These are phyloP conservation scores for Suhomyces prunicola DNA, from an alignment of 805 yeast species.

Conservation along the genomic window DNA sequence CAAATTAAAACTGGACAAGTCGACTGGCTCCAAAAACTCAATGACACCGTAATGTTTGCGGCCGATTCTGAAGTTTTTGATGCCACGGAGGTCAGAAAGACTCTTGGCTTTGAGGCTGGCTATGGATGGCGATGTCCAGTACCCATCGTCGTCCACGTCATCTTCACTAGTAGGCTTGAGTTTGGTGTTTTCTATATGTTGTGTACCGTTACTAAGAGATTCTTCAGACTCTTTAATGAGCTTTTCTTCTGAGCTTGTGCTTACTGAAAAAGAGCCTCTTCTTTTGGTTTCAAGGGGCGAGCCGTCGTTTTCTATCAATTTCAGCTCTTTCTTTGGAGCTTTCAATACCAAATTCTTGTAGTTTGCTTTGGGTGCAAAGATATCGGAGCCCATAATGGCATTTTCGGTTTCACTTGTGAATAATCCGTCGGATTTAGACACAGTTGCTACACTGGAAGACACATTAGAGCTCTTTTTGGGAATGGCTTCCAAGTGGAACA, in stretches of 20 bases:
- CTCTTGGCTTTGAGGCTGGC: conserved; percentile 58
- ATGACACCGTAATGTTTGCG: conserved; percentile 74
- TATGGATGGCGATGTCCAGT: conserved; percentile 81
- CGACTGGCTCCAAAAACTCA: conserved; percentile 78
- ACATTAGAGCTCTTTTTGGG: conserved; percentile 6
- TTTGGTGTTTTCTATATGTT: background rate
- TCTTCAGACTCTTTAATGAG: background rate
- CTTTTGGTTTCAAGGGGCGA: background rate
- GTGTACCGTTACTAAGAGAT: background rate
- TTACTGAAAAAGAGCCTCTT: conserved; percentile 3
- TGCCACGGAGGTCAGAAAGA: conserved; percentile 59
- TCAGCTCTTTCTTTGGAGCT: conserved; percentile 24
- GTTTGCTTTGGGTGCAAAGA: conserved; percentile 61
- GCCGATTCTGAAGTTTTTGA: conserved; percentile 70
- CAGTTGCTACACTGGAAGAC: background rate
- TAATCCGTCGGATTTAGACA: background rate
- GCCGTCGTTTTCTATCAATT: conserved; percentile 4
- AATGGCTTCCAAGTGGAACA: conserved; percentile 27
- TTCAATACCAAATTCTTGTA: conserved; percentile 55
- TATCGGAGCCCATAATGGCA: conserved; percentile 66
- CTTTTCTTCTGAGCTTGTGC: background rate
- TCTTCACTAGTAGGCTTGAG: conserved; percentile 22
- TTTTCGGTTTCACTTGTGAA: conserved; percentile 52
- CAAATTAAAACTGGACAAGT: conserved; percentile 62
- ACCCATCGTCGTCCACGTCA: conserved; percentile 67